phyloP scores from a whole-genome alignment of 192 early-diverging fungal species.

The Allomyces macrogynus region DNA sequence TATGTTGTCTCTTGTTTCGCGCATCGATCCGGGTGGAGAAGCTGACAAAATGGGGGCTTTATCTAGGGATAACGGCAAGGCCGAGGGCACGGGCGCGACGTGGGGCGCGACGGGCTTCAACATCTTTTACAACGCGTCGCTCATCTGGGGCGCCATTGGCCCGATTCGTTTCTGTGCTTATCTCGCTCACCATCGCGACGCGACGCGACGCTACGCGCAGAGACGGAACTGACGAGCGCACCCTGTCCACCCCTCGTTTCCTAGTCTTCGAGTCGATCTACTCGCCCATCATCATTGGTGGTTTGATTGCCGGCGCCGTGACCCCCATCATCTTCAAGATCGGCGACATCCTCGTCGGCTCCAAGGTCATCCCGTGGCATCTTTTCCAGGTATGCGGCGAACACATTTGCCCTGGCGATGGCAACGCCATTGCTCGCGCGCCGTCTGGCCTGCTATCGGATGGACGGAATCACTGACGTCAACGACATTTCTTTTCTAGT shows the following conservation, averaged over 20 bases:
- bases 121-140: slow-evolving; percentile 42
- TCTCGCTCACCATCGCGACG: no score
- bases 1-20: no score
- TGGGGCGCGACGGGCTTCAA: slow-evolving; percentile 1
- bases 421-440: no score
- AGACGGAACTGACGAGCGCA: no score
- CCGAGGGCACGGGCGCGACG: background rate
- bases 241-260: no score
- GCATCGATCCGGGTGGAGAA: no score
- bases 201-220: background rate
- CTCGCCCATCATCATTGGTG: background rate
- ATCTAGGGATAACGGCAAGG: background rate
- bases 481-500: background rate
- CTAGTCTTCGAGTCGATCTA: background rate
- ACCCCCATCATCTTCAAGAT: background rate
- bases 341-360: background rate
- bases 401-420: no score
- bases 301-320: background rate
- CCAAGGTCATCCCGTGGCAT: background rate
- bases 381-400: background rate
- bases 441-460: no score
- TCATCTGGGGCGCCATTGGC: slow-evolving; percentile 60
- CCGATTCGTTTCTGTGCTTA: slow-evolving; percentile 27
- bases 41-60: no score
- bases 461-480: no score